Base-by-base conservation (phyloP, 2,329 filamentous ascomycete species). In the Alternaria conjuncta region DNA sequence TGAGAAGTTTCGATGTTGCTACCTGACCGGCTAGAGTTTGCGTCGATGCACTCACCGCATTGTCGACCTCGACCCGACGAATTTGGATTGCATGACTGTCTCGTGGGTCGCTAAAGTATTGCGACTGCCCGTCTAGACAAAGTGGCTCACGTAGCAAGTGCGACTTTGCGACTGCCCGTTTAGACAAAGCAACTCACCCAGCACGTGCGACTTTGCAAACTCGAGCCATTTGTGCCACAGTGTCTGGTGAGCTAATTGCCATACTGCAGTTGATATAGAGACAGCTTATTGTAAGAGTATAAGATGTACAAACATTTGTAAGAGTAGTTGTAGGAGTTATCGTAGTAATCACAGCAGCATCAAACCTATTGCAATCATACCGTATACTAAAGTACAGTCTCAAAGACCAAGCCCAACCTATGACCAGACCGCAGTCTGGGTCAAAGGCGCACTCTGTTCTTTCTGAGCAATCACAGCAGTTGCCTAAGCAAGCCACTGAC, bases 261-360 rank as follows among this genome's bases (percentile, higher is more conserved):
- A 3, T 3, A 41, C 15, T 41, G 32, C 0, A 41, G 1, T 41
- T 10, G 15, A n/a, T 6, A 9, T 10, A 0, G 0, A 18, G 15
- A 41, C 32, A 5, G 2, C 2, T 18, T 1, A 10, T 41, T 18
- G 32, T 41, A 41, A n/a, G 15, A 41, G 4, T 10, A 30, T 13
- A 2, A 26, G 3, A 12, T 28, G 28, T 30, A 30, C 11, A 3
- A 6, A 30, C 2, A 3, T 12, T 11, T 30, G 28, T 12, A 30
- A 1, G 4, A 30, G 11, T 30, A 12, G 2, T 12, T 30, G 28
- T 30, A 30, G 12, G 1, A 32, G 4, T 51, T 21, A 28, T 50
- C 18, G 4, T 30, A 50, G 3, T 28, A 15, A 50, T 41, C 8
- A n/a, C 15, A 41, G 32, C 8, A 41, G 47, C 26, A 8, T n/a